Evolutionary conservation across 306 rosid genomes (phyloP).

Genomic region (Gillenia trifoliata): DNA sequence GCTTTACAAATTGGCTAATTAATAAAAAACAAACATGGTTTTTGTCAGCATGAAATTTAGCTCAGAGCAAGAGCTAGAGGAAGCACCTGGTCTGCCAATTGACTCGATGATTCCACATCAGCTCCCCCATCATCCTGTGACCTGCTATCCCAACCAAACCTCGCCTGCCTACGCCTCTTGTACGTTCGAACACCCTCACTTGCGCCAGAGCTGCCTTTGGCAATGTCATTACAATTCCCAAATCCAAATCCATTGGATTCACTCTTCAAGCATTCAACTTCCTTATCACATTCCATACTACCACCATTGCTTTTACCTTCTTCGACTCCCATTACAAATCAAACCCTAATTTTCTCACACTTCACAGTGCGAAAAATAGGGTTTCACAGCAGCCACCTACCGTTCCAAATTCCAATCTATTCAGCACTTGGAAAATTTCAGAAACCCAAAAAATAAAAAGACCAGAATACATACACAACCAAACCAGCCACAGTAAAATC

Average conservation of each 20-base stretch:
- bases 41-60: conserved; percentile 1
- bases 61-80: conserved; percentile 6
- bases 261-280: conserved; percentile 29
- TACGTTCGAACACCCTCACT: conserved; percentile 53
- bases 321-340: conserved; percentile 42
- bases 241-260: conserved; percentile 28
- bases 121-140: conserved; percentile 34
- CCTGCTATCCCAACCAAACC: conserved; percentile 40
- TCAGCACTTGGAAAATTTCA: conserved; percentile 13
- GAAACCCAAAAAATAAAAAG: conserved; percentile 10
- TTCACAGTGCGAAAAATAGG: conserved; percentile 45
- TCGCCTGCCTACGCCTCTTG: conserved; percentile 71
- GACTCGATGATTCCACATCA: conserved; percentile 37
- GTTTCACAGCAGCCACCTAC: conserved; percentile 42
- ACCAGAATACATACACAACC: conserved; percentile 4
- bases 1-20: neutral
- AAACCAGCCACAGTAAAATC: neutral
- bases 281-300: conserved; percentile 20
- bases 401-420: neutral
- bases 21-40: neutral
- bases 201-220: conserved; percentile 29
- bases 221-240: conserved; percentile 27
- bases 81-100: conserved; percentile 41
- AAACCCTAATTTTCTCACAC: conserved; percentile 27
- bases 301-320: conserved; percentile 40